A percentile compares a stretch with the other conserved stretches of the same genome.
These are phyloP conservation scores for Ophiobolus disseminans DNA, from an alignment of 2,329 filamentous ascomycete species.

Conservation along the genomic window DNA sequence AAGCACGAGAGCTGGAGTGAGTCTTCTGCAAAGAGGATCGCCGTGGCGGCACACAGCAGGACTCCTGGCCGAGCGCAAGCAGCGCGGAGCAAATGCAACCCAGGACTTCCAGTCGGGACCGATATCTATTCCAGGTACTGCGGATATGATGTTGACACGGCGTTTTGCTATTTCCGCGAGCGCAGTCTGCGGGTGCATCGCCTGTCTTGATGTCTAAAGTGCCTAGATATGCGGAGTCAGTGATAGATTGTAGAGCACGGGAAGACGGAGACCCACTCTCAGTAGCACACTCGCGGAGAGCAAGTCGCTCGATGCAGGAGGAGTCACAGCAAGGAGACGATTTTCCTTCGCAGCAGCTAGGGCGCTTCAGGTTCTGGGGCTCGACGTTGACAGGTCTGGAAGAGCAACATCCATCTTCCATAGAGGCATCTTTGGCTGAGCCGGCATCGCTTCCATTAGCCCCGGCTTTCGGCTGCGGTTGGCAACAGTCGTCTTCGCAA, in stretches of 20 bases:
- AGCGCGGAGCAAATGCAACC: slow-evolving; percentile 1
- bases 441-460: neutral
- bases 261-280: slow-evolving; percentile 1
- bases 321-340: slow-evolving; percentile 10
- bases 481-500: slow-evolving; percentile 1
- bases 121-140: slow-evolving; percentile 2
- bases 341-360: slow-evolving; percentile 12
- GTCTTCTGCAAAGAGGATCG: slow-evolving; percentile 1
- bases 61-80: slow-evolving; percentile 8
- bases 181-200: neutral
- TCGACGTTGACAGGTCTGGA: neutral
- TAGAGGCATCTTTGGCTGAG: neutral
- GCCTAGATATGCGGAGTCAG: neutral
- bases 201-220: neutral
- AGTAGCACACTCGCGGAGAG: slow-evolving; percentile 5
- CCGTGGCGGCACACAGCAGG: slow-evolving; percentile 7
- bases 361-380: neutral
- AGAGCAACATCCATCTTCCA: slow-evolving; percentile 5
- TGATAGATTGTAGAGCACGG: neutral
- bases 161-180: neutral
- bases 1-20: neutral
- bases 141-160: slow-evolving; percentile 4
- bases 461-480: neutral
- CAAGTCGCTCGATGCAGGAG: slow-evolving; percentile 8
- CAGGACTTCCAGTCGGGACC: neutral